A percentile compares a stretch with the other conserved stretches of the same genome.
These are phyloP conservation scores for Solanum ahanhuiri DNA, from an alignment of 257 asterid genomes.

Conservation along the genomic window DNA sequence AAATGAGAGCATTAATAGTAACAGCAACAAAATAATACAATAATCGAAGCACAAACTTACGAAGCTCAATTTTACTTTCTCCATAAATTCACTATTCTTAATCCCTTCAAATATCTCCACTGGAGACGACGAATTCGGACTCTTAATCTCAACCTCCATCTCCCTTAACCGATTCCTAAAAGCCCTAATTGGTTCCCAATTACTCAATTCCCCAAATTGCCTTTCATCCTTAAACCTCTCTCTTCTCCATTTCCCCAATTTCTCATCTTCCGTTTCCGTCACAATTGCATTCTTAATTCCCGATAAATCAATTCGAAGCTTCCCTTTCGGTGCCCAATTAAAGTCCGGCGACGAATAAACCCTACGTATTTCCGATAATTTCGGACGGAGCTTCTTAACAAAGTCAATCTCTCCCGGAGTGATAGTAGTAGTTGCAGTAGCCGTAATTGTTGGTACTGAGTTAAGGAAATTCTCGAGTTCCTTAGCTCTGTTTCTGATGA, in stretches of 20 bases:
- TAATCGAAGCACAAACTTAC: slow-evolving; percentile 21
- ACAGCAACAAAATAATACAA: neutral
- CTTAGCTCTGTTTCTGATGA: slow-evolving; percentile 67
- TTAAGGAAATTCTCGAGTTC: slow-evolving; percentile 81
- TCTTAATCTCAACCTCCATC: slow-evolving; percentile 67
- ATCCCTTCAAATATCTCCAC: slow-evolving; percentile 71
- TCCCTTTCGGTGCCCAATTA: slow-evolving; percentile 49
- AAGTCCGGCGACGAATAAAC: slow-evolving; percentile 85
- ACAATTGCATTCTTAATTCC: slow-evolving; percentile 72
- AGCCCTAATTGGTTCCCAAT: slow-evolving; percentile 71
- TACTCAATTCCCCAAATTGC: slow-evolving; percentile 45
- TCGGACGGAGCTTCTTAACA: slow-evolving; percentile 78
- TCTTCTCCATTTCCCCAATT: slow-evolving; percentile 40
- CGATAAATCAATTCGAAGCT: slow-evolving; percentile 54
- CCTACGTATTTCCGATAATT: slow-evolving; percentile 63
- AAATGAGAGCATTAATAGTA: no score
- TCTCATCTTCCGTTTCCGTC: slow-evolving; percentile 49
- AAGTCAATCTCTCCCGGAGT: slow-evolving; percentile 77
- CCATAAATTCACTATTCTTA: slow-evolving; percentile 83
- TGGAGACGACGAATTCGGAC: slow-evolving; percentile 27
- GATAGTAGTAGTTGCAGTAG: slow-evolving; percentile 43
- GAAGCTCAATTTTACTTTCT: slow-evolving; percentile 82
- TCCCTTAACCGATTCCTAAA: slow-evolving; percentile 61
- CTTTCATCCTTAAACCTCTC: slow-evolving; percentile 50
- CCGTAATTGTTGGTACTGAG: slow-evolving; percentile 67